Evolutionary conservation across 2,329 filamentous ascomycete genomes (phyloP), one percentile per base, ranked within the genome.

Genomic region (Plectosphaerella sp.): DNA sequence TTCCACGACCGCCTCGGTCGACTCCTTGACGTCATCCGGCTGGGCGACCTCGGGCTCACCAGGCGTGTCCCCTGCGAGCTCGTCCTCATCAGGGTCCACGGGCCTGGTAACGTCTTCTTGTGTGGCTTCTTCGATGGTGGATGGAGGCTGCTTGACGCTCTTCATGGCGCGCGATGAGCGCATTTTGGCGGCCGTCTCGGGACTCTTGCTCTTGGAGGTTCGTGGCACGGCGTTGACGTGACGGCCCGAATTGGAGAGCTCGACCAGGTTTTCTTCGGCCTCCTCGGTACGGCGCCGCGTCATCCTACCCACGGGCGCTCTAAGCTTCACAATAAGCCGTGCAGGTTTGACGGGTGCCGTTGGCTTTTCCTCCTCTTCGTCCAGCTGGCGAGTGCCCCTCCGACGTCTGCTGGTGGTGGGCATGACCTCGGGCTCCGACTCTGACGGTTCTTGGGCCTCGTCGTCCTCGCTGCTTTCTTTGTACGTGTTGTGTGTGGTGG

Each of bases 171-270:
- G 76, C 1, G 77, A 77, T 5, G 74, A 66, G 3, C 66, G 69
- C 10, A 57, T 65, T 25, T 74, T 72, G 14, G 67, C 62, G 16
- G 72, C 62, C 3, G 75, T 62, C 56, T 86, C 82, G 0, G 83
- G 82, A 54, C 79, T 84, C 58, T 71, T 74, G 58, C 80, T 84
- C 51, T 71, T 72, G 25, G 79, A 80, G 42, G 76, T 75, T 16
- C 70, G 70, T 39, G 78, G 72, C 28, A 75, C 68, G 2, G 72
- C 63, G 41, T 73, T 72, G 18, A 74, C 76, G 57, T 86, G 82
- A 52, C 73, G 76, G n/a, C 83, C 83, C 8, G 83, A 86, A 58
- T 74, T 79, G 6, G 82, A 79, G 14, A 86, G 69, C 59, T 85
- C 80, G 5, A 84, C 64, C 7, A 84, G 73, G 5, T 76, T 71